These are phyloP conservation scores for Yamadazyma sp. DNA, from an alignment of 1,139 yeast genomes.

Conservation along the genomic window DNA sequence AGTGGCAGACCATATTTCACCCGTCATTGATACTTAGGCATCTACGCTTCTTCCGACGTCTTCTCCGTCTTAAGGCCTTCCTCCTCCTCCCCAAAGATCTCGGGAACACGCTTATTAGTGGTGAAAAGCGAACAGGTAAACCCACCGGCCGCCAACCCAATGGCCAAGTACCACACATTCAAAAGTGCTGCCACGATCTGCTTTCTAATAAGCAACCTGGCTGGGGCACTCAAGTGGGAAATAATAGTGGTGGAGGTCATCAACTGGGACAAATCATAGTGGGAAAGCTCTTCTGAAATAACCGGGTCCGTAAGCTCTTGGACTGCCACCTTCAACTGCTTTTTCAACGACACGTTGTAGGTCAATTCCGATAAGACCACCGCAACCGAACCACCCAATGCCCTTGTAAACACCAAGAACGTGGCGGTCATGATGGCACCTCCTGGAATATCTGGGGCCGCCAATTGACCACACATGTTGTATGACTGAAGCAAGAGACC, in stretches of 20 bases:
- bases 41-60: too few relatives aligned
- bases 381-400: slow-evolving; percentile 32
- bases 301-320: slow-evolving; percentile 17
- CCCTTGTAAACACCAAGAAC: slow-evolving; percentile 30
- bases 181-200: slow-evolving; percentile 30
- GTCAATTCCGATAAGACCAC: slow-evolving; percentile 35
- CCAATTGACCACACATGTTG: slow-evolving; percentile 29
- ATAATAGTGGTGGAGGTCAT: slow-evolving; percentile 21
- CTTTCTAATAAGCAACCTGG: slow-evolving; percentile 25
- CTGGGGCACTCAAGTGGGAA: slow-evolving; percentile 21
- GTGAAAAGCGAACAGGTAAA: slow-evolving; percentile 11
- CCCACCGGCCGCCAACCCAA: slow-evolving; percentile 27
- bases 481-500: slow-evolving; percentile 34
- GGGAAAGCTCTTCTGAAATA: slow-evolving; percentile 20
- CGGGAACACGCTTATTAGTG: neutral
- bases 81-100: neutral
- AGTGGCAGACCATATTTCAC: too few relatives aligned
- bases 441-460: slow-evolving; percentile 38
- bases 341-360: slow-evolving; percentile 28
- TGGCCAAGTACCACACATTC: slow-evolving; percentile 32
- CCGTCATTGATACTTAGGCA: too few relatives aligned
- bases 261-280: slow-evolving; percentile 17
- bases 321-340: slow-evolving; percentile 16
- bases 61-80: too few relatives aligned
- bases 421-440: slow-evolving; percentile 37